Evolutionary conservation across 2,329 filamentous ascomycete genomes (phyloP), one percentile per base, ranked within the genome.

Genomic region (Arthrobotrys megalospora): DNA sequence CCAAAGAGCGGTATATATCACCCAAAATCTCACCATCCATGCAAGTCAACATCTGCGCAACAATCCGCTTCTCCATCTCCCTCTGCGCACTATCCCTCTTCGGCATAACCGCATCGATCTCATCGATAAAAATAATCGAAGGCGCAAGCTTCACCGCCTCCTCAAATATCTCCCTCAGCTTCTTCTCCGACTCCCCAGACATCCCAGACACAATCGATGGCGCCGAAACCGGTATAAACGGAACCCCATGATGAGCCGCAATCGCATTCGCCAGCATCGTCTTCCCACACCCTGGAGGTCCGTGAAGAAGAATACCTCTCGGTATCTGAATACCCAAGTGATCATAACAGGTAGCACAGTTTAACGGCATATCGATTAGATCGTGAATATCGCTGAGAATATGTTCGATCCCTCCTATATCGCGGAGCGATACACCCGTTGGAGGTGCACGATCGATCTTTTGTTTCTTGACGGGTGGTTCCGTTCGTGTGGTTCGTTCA

Each of bases 101-200:
- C 0, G 93, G 92, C 62, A 94, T 93, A 81, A 98, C 96, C 3
- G 92, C 91, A 84, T 99, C 94, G 65, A 98, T 93, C 81, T 97
- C 92, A 81, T 97, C 94, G 72, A 98, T 92, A 82, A 97, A 96
- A 3, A 99, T 88, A 4, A 99, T 87, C 82, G 93, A 97, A 0
- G 96, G 96, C 0, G 95, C 94, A 43, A 94, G 88, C 69, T 90
- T 89, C 83, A 93, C 93, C 0, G 96, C 96, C 82, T 96, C 93
- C 11, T 98, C 94, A 79, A 96, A 96, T 58, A 93, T 88, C 80
- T 95, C 92, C 41, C 93, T 88, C 32, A 97, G 89, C 77, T 93
- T 93, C 85, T 94, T 94, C 84, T 97, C 93, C 0, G 92, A 95
- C 83, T 96, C 93, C 81, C 93, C 93, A 38, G 92, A 96, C 90